Evolutionary conservation across 768 basidiomycete genomes (phyloP), one percentile per base, ranked within the genome.

Genomic region (Sistotremastrum suecicum): DNA sequence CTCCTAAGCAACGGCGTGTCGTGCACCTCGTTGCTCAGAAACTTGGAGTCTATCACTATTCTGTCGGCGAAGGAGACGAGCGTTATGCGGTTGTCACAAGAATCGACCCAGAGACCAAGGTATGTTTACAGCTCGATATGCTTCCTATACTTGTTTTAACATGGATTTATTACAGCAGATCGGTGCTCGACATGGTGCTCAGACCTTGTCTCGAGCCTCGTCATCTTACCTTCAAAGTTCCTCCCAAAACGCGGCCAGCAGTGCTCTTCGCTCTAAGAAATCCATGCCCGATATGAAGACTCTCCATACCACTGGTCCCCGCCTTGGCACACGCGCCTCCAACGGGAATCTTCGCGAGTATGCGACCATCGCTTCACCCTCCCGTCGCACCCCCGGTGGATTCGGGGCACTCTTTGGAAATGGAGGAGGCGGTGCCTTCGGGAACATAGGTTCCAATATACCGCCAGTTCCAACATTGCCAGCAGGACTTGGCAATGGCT

Each of bases 261-360:
- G 57, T 45, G 68, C 77, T 37, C 74, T 97, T 45, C 80, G 92
- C 37, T 78, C 82, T 62, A 98, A 98, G 71, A 95, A 95, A 66
- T 94, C 90, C 28, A 98, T 98, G 95, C 95, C 95, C 3, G 90
- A 97, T 63, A 80, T 97, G 78, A 87, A 87, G 66, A 83, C 83
- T 10, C 63, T 89, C 51, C 86, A 87, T 50, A 70, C 79, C 11
- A 78, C 80, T 55, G 80, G 81, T 1, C 86, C 84, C 34, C 81
- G 86, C 43, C 73, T 90, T 41, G 76, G 67, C 47, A 80, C 82
- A 10, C 82, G 86, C 49, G 72, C 85, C 11, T 90, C 86, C 41
- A 90, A 88, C 59, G 85, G 86, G 46, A 90, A 90, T 58, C 88
- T 90, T 47, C 79, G 87, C 43, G 74, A 75, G 49, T 90, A 85